A percentile compares a stretch with the other conserved stretches of the same genome.
These are phyloP conservation scores for Dioszegia aurantiaca DNA, from an alignment of 768 basidiomycete species.

Conservation along the genomic window DNA sequence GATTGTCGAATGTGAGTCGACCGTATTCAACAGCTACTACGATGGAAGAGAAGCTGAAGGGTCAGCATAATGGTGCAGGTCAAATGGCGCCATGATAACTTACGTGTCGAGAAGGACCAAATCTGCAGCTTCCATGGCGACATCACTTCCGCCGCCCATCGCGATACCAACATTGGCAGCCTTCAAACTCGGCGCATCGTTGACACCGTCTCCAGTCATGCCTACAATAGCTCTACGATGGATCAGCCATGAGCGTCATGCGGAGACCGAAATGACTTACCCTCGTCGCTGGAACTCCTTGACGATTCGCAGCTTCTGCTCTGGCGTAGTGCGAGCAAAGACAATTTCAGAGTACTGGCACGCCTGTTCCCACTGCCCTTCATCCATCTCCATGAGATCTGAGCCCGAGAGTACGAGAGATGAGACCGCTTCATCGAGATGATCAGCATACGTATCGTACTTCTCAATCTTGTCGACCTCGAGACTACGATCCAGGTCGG, in stretches of 20 bases:
- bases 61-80: slow-evolving; percentile 5
- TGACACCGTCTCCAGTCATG: slow-evolving; percentile 65
- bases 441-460: slow-evolving; percentile 48
- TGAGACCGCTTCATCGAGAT: slow-evolving; percentile 50
- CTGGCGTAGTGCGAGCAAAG: slow-evolving; percentile 64
- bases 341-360: slow-evolving; percentile 55
- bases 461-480: slow-evolving; percentile 40
- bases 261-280: slow-evolving; percentile 29
- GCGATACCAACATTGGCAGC: slow-evolving; percentile 65
- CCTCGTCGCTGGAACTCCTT: slow-evolving; percentile 60
- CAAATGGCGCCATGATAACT: slow-evolving; percentile 12
- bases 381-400: slow-evolving; percentile 51
- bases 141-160: slow-evolving; percentile 55
- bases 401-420: slow-evolving; percentile 44
- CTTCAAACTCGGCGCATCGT: slow-evolving; percentile 47
- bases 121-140: slow-evolving; percentile 55
- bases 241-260: too few species aligned
- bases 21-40: slow-evolving; percentile 46
- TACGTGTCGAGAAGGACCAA: slow-evolving; percentile 51
- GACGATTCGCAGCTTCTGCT: slow-evolving; percentile 67
- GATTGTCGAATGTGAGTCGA: slow-evolving; percentile 64
- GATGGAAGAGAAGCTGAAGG: slow-evolving; percentile 51
- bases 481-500: slow-evolving; percentile 53
- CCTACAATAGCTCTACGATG: slow-evolving; percentile 55
- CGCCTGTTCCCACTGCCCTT: slow-evolving; percentile 50